Base-by-base conservation (phyloP, 352 stramenopile genomes). In the Phytophthora pisi region DNA sequence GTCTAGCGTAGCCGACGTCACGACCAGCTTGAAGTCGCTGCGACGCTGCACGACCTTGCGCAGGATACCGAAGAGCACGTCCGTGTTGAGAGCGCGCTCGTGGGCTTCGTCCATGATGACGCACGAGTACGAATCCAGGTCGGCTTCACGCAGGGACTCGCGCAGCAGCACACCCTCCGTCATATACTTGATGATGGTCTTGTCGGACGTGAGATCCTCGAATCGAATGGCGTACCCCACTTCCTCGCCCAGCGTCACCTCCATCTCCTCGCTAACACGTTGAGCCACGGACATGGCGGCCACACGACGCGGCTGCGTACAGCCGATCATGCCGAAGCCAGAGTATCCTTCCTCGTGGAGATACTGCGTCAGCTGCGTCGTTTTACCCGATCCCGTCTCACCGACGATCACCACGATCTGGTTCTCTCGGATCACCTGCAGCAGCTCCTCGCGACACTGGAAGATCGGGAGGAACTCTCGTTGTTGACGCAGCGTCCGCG, bases 241-340 rank as follows among this genome's bases (percentile, higher is more conserved):
- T 64, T 97, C 88, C 4, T 97, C 88, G 1, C 97, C 97, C 0
- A 99, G 72, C 8, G 84, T 88, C 30, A 97, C 97, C 7, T 91
- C 92, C 74, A 99, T 98, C 77, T 99, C 98, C 63, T 99, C 94
- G 38, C 95, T 98, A 7, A 99, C 98, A 70, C 98, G 93, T 68
- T 99, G 98, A 0, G 98, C 98, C 15, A 99, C 97, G 57, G 92
- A 99, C 96, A 99, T 99, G 9, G 98, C 98, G 6, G 98, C 98
- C 24, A 99, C 98, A 66, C 98, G 94, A 71, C 98, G 88, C n/a
- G 98, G 97, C 78, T 99, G 97, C 16, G 97, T 99, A 80, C 97
- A 99, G 2, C 92, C 97, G n/a, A 99, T 93, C 66, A 91, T 96
- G 1, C 92, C 91, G 66, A 95, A 96, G 57, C 88, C 71, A 0